Percentiles rank a stretch among this genome's conserved stretches.
Evolutionary conservation across 2,329 filamentous ascomycete species (phyloP).

Genomic region (Zalaria obscura): DNA sequence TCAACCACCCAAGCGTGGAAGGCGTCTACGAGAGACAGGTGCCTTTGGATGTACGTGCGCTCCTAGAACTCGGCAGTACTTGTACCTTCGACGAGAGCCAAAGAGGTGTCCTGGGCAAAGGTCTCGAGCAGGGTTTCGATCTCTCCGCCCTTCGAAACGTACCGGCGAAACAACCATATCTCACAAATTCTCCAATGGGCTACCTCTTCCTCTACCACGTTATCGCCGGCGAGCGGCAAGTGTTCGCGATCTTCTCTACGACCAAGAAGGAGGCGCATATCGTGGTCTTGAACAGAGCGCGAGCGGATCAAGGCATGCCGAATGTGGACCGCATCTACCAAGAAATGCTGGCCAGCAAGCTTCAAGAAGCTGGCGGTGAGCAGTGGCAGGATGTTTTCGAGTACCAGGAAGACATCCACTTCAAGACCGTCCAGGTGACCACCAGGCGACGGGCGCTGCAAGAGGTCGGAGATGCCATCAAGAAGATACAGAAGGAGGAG

Average conservation of each 20-base stretch:
- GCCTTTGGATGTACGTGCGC: slow-evolving; percentile 70
- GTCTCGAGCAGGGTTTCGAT: slow-evolving; percentile 87
- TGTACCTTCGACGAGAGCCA: slow-evolving; percentile 91
- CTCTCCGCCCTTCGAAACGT: slow-evolving; percentile 58
- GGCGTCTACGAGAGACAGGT: slow-evolving; percentile 94
- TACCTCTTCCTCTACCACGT: slow-evolving; percentile 94
- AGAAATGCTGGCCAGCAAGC: slow-evolving; percentile 54
- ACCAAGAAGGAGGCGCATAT: slow-evolving; percentile 67
- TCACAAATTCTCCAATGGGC: slow-evolving; percentile 57
- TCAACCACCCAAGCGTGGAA: slow-evolving; percentile 88
- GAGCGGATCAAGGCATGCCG: slow-evolving; percentile 72
- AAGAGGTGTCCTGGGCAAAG: slow-evolving; percentile 78
- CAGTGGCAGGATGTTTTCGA: slow-evolving; percentile 69
- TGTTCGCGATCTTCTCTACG: slow-evolving; percentile 88
- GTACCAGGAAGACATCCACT: slow-evolving; percentile 75
- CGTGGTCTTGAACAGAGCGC: slow-evolving; percentile 70
- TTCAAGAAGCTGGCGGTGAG: slow-evolving; percentile 51
- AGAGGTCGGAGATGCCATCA: slow-evolving; percentile 75
- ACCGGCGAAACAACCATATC: slow-evolving; percentile 57
- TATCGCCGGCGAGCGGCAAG: slow-evolving; percentile 74
- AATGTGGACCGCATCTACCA: slow-evolving; percentile 82
- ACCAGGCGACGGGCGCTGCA: slow-evolving; percentile 80
- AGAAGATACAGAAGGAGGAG: slow-evolving; percentile 82
- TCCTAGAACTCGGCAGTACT: slow-evolving; percentile 77
- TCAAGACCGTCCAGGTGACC: slow-evolving; percentile 77